phyloP scores from a whole-genome alignment of 805 yeast genomes.

The Schizosaccharomyces cryophilus region DNA sequence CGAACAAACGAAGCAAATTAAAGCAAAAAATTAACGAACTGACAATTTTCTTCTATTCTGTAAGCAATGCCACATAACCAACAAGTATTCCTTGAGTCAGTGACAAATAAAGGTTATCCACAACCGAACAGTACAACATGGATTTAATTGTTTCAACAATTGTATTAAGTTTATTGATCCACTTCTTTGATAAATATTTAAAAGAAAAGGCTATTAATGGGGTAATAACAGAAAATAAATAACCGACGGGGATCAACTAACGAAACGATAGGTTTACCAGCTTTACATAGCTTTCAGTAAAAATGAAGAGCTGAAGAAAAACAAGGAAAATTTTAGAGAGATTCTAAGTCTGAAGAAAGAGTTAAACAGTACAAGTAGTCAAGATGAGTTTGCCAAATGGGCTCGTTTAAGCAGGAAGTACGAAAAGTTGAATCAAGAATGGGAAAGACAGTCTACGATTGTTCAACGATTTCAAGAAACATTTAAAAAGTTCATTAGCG shows the following conservation, averaged over 20 bases:
- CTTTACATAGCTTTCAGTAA: background rate
- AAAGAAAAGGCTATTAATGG: background rate
- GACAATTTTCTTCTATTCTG: no score
- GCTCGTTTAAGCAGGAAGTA: constrained; percentile 61
- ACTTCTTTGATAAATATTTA: background rate
- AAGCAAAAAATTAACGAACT: no score
- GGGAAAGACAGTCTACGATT: constrained; percentile 17
- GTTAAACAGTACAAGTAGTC: constrained; percentile 47
- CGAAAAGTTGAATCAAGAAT: constrained; percentile 31
- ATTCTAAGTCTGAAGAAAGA: constrained; percentile 14
- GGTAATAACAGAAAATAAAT: background rate
- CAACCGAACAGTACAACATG: background rate
- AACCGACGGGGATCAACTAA: background rate
- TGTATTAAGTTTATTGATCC: background rate
- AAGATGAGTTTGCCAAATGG: constrained; percentile 90
- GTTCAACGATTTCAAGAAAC: constrained; percentile 5
- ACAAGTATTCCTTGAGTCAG: no score
- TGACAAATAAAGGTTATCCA: background rate
- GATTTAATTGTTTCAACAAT: background rate
- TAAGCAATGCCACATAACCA: no score
- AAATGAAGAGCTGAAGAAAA: background rate
- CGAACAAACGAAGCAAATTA: no score
- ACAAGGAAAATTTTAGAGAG: background rate
- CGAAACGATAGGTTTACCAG: background rate
- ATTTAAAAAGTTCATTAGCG: constrained; percentile 16